Base-by-base conservation (phyloP, 352 stramenopile species). In the Phytophthora boehmeriae region DNA sequence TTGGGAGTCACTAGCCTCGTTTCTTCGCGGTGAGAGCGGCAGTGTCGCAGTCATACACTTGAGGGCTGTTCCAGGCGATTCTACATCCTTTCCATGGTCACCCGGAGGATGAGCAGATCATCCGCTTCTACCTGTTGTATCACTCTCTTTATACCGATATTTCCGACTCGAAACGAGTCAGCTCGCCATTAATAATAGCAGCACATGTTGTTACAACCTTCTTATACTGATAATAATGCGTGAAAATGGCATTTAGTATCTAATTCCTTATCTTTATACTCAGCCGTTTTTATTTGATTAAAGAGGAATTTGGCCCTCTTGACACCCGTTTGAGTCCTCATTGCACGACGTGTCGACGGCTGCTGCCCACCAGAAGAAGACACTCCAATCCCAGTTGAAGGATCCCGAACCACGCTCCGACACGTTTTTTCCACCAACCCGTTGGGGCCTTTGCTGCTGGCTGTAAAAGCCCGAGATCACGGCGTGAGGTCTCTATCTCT, bases 301-400 rank as follows among this genome's bases (percentile, higher is more conserved):
- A 17, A 34, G 19, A 32, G 20, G 42, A 3, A 46, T 27, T 46
- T 27, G 39, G 16, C 20, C 4, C 16, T 14, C 39, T 25, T 19
- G 39, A 5, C 16, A 25, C n/a, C 20, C 4, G 5, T n/a, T 46
- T 4, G 16, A 20, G 19, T 45, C 39, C 5, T 25, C 39, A 52
- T 63, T 17, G 34, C 39, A 14, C 63, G 49, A 63, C 45, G 34
- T 27, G 23, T 46, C 63, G 49, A 65, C 34, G 30, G 9, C 30
- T 19, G n/a, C 14, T 39, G 25, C 25, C 25, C 25, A 30, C 25
- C 25, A 27, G 25, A 43, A 34, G 42, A 55, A 54, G 32, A 38
- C 17, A 13, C 56, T 27, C 62, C 43, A 27, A 71, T 71, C 62
- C 38, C 62, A 47, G 55, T 66, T 62, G 62, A 66, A 57, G 49